Conservation (phyloP, 768 basidiomycete species). For the Podaxis sp. region DNA sequence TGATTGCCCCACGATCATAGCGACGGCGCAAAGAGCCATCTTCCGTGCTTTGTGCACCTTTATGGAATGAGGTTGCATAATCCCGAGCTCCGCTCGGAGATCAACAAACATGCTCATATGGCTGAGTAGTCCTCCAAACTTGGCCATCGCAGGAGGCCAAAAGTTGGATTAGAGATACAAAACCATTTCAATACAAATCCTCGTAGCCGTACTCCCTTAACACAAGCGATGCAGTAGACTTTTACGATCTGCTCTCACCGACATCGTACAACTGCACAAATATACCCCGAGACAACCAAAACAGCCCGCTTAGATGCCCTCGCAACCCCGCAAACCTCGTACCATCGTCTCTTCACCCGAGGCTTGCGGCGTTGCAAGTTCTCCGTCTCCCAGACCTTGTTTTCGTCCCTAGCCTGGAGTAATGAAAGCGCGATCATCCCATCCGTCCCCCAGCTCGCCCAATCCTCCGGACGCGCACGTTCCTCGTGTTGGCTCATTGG, state of each 20-base stretch:
- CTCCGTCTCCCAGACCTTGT: background rate
- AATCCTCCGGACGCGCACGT: background rate
- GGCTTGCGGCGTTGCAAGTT: background rate
- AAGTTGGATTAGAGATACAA: too few species aligned
- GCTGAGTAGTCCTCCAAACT: background rate
- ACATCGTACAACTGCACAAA: background rate
- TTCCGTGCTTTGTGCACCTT: too few species aligned
- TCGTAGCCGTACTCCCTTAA: background rate
- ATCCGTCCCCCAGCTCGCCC: background rate
- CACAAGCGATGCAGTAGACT: background rate
- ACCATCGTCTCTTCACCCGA: background rate
- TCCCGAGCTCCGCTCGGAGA: too few species aligned
- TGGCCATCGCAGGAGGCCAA: too few species aligned
- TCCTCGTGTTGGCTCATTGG: background rate
- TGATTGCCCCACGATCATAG: background rate
- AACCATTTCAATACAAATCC: background rate
- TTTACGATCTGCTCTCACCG: background rate
- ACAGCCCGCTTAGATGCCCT: background rate
- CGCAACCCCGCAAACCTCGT: background rate
- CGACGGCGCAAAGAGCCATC: too few species aligned
- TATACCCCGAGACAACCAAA: background rate
- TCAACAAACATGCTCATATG: background rate
- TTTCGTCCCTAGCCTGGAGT: background rate
- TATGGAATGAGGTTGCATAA: too few species aligned
- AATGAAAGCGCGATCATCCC: conserved; percentile 2